Evolutionary conservation across 306 rosid genomes (phyloP).

Genomic region (Lablab purpureus): DNA sequence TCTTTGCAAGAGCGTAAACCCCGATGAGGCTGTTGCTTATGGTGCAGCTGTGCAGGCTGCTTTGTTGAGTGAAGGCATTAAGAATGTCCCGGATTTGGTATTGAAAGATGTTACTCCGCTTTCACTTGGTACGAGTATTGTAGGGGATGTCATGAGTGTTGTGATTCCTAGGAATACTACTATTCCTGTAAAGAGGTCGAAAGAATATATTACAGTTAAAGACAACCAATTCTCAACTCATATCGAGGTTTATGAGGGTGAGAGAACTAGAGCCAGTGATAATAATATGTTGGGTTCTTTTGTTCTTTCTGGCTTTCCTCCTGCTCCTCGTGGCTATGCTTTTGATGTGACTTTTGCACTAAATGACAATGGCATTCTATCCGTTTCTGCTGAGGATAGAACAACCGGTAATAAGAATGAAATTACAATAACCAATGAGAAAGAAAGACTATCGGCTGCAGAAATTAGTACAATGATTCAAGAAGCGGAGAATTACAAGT

Average conservation of each 20-base stretch:
- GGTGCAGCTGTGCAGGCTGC: slow-evolving; percentile 49
- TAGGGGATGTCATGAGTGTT: slow-evolving; percentile 57
- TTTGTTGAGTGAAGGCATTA: slow-evolving; percentile 15
- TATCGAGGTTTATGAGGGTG: slow-evolving; percentile 40
- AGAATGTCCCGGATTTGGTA: slow-evolving; percentile 49
- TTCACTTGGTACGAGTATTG: slow-evolving; percentile 46
- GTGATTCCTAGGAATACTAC: slow-evolving; percentile 61
- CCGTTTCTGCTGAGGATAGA: slow-evolving; percentile 55
- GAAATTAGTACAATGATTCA: slow-evolving; percentile 52
- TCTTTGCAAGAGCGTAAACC: slow-evolving; percentile 37
- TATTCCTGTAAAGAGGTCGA: slow-evolving; percentile 54
- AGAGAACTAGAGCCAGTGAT: neutral
- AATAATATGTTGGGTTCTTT: slow-evolving; percentile 56
- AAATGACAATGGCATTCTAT: slow-evolving; percentile 56
- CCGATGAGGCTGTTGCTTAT: slow-evolving; percentile 44
- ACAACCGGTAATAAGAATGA: slow-evolving; percentile 43
- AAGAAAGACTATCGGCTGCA: slow-evolving; percentile 46
- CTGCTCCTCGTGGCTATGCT: slow-evolving; percentile 50
- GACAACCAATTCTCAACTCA: slow-evolving; percentile 31
- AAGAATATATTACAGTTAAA: neutral
- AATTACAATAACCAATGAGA: slow-evolving; percentile 55
- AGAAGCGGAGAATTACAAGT: slow-evolving; percentile 56
- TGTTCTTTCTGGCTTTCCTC: slow-evolving; percentile 41
- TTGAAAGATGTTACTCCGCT: slow-evolving; percentile 62
- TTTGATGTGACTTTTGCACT: slow-evolving; percentile 46